These are phyloP conservation scores for Houttuynia cordata DNA, from an alignment of 164 flowering plant genomes.

Conservation along the genomic window DNA sequence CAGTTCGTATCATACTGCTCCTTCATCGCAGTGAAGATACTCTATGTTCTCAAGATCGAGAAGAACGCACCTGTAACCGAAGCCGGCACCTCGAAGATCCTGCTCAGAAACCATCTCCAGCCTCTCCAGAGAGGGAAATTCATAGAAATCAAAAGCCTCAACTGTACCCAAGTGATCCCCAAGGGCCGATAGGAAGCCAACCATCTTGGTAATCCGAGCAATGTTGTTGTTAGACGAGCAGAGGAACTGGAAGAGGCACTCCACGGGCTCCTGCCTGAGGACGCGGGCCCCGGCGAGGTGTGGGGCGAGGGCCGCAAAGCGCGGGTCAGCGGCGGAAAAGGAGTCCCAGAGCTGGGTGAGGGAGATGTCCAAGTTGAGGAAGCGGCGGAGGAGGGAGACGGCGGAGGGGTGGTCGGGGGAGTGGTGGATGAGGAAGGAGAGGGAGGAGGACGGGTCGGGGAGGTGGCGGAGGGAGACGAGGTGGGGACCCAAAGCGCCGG, in stretches of 20 bases:
- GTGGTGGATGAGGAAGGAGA: slow-evolving; percentile 30
- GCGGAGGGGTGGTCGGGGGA: slow-evolving; percentile 15
- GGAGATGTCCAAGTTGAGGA: slow-evolving; percentile 55
- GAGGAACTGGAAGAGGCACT: slow-evolving; percentile 77
- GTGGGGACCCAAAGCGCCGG: slow-evolving; percentile 70
- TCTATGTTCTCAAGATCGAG: no score
- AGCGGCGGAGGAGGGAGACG: slow-evolving; percentile 39
- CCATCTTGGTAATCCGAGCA: slow-evolving; percentile 76
- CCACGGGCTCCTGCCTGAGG: slow-evolving; percentile 84
- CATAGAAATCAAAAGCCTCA: slow-evolving; percentile 53
- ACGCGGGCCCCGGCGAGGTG: slow-evolving; percentile 75
- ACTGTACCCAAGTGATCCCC: slow-evolving; percentile 57
- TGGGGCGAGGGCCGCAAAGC: slow-evolving; percentile 55
- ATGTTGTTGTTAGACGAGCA: slow-evolving; percentile 91
- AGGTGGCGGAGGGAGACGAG: slow-evolving; percentile 65
- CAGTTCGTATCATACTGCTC: no score
- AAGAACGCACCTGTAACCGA: slow-evolving; percentile 66
- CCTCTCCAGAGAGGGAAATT: slow-evolving; percentile 66
- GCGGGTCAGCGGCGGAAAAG: slow-evolving; percentile 47
- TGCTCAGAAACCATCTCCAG: slow-evolving; percentile 50
- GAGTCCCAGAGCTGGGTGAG: slow-evolving; percentile 52
- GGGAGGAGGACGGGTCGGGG: slow-evolving; percentile 18
- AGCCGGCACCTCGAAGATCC: slow-evolving; percentile 78
- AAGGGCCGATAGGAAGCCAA: slow-evolving; percentile 52
- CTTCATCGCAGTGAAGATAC: no score